These are phyloP conservation scores for Styphnolobium japonicum DNA, from an alignment of 306 rosid genomes.

Conservation along the genomic window DNA sequence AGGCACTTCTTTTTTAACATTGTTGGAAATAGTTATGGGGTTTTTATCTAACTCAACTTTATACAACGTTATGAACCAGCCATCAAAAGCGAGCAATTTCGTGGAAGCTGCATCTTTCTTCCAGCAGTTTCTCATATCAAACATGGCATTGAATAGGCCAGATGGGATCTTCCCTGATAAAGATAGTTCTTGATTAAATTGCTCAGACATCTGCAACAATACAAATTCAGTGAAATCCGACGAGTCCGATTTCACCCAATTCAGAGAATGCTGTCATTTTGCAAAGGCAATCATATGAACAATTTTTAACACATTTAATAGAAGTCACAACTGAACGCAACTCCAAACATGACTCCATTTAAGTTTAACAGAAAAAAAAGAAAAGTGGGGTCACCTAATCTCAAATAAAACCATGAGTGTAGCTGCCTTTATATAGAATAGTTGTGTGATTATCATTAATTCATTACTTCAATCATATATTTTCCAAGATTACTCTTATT, in stretches of 20 bases:
- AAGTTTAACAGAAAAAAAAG: background rate
- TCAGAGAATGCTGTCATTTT: background rate
- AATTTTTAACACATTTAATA: background rate
- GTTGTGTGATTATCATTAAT: no score
- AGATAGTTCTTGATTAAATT: slow-evolving; percentile 39
- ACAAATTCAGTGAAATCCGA: background rate
- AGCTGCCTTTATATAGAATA: no score
- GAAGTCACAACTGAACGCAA: background rate
- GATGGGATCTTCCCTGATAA: slow-evolving; percentile 58
- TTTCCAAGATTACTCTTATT: no score
- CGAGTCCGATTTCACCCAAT: background rate
- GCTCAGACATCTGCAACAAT: slow-evolving; percentile 60
- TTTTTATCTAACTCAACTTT: slow-evolving; percentile 55
- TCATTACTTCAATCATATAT: no score
- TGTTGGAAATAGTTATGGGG: slow-evolving; percentile 35
- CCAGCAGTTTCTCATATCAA: slow-evolving; percentile 52
- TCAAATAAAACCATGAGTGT: background rate
- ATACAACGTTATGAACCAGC: slow-evolving; percentile 56
- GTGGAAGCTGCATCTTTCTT: slow-evolving; percentile 57
- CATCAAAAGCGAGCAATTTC: slow-evolving; percentile 56
- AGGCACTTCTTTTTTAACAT: slow-evolving; percentile 56
- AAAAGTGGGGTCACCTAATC: background rate
- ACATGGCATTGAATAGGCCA: slow-evolving; percentile 57
- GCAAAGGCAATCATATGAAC: no score
- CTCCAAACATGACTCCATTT: background rate